Evolutionary conservation across 495 filamentous ascomycete species (phyloP), one percentile per base, ranked within the genome.

Genomic region (Neurospora sp.): DNA sequence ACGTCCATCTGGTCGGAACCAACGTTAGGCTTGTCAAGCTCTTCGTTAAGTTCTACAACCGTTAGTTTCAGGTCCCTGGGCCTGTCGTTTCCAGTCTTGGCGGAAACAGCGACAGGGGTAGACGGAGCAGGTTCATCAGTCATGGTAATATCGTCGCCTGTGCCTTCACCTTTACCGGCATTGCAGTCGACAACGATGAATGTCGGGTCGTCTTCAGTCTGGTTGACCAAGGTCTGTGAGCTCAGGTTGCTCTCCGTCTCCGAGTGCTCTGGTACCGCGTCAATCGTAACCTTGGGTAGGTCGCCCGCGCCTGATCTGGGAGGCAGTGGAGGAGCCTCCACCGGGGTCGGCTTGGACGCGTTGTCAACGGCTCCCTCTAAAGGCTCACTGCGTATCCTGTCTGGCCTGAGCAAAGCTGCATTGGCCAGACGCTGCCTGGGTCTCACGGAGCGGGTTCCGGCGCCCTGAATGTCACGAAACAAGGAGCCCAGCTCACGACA

Each of bases 341-440:
- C 35, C 8, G 53, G 14, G 27, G 14, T 69, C 38, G 41, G 16
- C 31, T 59, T 68, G 20, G 48, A 7, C 5, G 11, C 70, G 5
- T 61, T 71, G 35, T 44, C 31, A 20, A 68, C 65, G 11, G 73
- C 70, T 8, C 65, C 16, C 3, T 74, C 75, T 18, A 68, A 71
- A 5, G 71, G 69, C 18, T 65, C 69, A 11, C 72, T 65, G 11
- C 75, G 72, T 20, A 78, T 46, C 69, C 75, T 76, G 31, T 77
- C 76, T 10, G 79, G 76, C 20, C 77, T 70, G 40, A 80, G 71
- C 61, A 82, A 84, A 4, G 94, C 93, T 39, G 95, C 88, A 46
- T 94, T 90, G 27, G 94, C 95, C 74, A 98, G 87, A 74, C 96
- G 91, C 70, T 88, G 88, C 12, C 91, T 88, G 0, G 96, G 96